phyloP scores from a whole-genome alignment of 352 stramenopile genomes.

The Pythium guiyangense region DNA sequence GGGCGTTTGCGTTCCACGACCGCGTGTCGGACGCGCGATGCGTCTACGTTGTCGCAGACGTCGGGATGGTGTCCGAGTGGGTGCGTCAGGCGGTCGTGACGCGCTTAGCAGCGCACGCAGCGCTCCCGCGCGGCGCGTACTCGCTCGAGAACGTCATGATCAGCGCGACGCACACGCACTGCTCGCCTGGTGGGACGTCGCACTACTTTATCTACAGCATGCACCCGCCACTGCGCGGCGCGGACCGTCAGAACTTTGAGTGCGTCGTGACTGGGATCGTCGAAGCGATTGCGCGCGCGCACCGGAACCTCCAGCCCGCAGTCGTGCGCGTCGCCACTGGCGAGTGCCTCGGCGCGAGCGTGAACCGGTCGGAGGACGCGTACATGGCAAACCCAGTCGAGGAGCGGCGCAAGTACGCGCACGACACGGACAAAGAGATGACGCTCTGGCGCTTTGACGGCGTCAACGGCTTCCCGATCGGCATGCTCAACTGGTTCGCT shows the following conservation, averaged over 20 bases:
- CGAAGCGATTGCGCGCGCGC: conserved; percentile 69
- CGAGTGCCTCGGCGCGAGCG: conserved; percentile 68
- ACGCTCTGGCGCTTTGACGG: conserved; percentile 85
- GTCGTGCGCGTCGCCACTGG: conserved; percentile 60
- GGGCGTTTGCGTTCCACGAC: conserved; percentile 77
- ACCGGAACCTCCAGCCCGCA: conserved; percentile 66
- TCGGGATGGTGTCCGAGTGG: conserved; percentile 87
- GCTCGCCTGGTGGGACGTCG: conserved; percentile 83
- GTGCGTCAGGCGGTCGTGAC: conserved; percentile 78
- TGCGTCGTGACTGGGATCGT: conserved; percentile 88
- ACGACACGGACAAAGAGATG: conserved; percentile 93
- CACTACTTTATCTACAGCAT: conserved; percentile 92
- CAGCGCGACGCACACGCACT: conserved; percentile 92
- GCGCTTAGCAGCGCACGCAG: conserved; percentile 43
- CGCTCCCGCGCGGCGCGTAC: conserved; percentile 43
- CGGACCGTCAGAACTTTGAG: conserved; percentile 85
- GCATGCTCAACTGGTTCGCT: conserved; percentile 93
- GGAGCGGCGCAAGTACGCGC: conserved; percentile 72
- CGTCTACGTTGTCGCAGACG: conserved; percentile 87
- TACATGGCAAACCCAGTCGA: conserved; percentile 86
- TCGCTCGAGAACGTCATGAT: conserved; percentile 81
- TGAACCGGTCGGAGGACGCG: conserved; percentile 87
- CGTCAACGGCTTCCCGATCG: conserved; percentile 75
- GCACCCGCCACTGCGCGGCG: conserved; percentile 66
- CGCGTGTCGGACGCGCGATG: conserved; percentile 24